Evolutionary conservation across 2,329 filamentous ascomycete genomes (phyloP).

Genomic region (Fusarium miscanthi): DNA sequence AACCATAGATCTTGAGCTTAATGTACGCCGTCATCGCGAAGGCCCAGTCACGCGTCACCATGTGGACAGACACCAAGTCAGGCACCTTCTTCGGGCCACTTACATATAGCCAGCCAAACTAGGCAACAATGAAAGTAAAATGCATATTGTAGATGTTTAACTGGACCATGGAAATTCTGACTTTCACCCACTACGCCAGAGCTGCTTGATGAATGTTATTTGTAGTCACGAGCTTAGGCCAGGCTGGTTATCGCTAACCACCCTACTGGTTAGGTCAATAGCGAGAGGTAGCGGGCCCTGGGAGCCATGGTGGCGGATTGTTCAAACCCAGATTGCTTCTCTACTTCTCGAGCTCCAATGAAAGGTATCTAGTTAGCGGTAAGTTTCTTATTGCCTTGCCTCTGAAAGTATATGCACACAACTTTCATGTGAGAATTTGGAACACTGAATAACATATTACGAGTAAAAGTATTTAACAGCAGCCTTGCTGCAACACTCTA

Average conservation of each 20-base stretch:
- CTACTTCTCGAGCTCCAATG: no score
- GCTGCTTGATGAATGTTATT: no score
- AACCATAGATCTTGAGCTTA: no score
- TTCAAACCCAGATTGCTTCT: no score
- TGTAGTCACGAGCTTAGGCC: no score
- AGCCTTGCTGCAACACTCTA: not conserved
- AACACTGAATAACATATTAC: not conserved
- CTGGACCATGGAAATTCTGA: no score
- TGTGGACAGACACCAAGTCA: not conserved
- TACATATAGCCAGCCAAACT: not conserved
- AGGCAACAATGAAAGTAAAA: not conserved
- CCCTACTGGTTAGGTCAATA: no score
- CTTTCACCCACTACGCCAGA: no score
- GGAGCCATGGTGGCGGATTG: no score
- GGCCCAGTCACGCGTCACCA: not conserved
- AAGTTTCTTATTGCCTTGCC: not conserved
- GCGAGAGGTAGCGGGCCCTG: no score
- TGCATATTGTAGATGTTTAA: no score
- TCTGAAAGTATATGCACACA: not conserved
- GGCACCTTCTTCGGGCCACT: rapidly evolving
- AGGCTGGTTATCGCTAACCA: no score
- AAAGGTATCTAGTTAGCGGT: not conserved
- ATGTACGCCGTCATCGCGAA: not conserved
- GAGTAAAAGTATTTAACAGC: not conserved
- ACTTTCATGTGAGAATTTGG: not conserved